A percentile compares a stretch with the other conserved stretches of the same genome.
phyloP scores from a whole-genome alignment of 108 stramenopile genomes.

The Discostella pseudostelligera region DNA sequence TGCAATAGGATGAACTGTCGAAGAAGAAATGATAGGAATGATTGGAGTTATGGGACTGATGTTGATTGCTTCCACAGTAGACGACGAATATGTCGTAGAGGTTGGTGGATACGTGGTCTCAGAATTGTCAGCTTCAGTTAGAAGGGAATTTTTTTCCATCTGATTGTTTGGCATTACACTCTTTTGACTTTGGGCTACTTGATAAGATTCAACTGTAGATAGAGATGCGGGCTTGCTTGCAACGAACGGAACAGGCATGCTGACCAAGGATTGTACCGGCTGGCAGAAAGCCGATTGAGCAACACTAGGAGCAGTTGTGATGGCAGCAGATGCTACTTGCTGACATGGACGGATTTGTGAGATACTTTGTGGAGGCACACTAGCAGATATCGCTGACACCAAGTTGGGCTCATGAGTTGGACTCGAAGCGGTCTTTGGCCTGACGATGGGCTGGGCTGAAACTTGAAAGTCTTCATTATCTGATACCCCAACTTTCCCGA shows the following conservation, averaged over 20 bases:
- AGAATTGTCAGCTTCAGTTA: neutral
- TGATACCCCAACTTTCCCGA: slow-evolving; percentile 46
- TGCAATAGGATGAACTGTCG: slow-evolving; percentile 1
- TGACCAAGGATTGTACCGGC: slow-evolving; percentile 3
- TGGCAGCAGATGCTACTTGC: slow-evolving; percentile 11
- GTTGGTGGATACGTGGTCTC: slow-evolving; percentile 1
- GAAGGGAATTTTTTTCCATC: neutral
- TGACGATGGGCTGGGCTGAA: neutral
- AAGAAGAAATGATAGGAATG: neutral
- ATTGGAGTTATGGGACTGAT: no score
- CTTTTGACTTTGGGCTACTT: slow-evolving; percentile 1
- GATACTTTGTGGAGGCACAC: neutral
- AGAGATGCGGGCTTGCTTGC: neutral
- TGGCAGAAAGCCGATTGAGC: neutral
- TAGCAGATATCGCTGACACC: neutral
- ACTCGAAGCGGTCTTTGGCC: neutral
- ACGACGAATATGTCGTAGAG: neutral
- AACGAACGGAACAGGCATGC: neutral
- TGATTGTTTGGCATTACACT: neutral
- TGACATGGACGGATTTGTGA: slow-evolving; percentile 7
- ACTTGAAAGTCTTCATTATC: slow-evolving; percentile 42
- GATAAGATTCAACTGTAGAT: neutral
- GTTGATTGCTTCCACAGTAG: no score
- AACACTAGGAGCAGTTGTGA: neutral
- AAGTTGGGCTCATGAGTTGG: neutral